Evolutionary conservation across 2,329 filamentous ascomycete species (phyloP), one percentile per base, ranked within the genome.

Genomic region (Talaromyces atroroseus): DNA sequence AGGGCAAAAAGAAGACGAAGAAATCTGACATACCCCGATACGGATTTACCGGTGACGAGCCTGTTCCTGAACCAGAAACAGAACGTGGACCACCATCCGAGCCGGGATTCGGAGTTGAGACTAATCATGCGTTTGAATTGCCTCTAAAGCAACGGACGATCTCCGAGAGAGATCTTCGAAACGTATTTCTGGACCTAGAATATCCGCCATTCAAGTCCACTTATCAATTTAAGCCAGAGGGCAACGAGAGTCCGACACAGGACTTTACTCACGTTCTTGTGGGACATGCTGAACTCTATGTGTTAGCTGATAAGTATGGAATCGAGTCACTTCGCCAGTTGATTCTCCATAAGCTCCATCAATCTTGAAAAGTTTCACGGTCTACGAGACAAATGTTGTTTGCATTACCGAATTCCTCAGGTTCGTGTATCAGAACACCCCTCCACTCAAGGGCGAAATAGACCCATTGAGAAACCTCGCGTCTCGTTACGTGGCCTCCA

Each of bases 271-370:
- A 63, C n/a, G 68, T 74, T 11, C 68, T 77, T 46, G 62, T 76
- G 5, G 67, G 63, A n/a, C 73, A 76, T 59, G 73, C 71, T 1
- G 65, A 63, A 21, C 59, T 77, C 3, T 76, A 74, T 46, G 64
- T 71, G 2, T 64, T 78, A 18, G 70, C 74, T 0, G 72, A 78
- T 55, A 71, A 66, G 51, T 75, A 75, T 59, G 63, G 66, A 32
- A 72, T 76, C 21, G 47, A 66, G 7, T 44, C 61, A 2, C 65
- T 77, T n/a, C 57, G 63, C 54, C 59, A 61, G 2, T 61, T 73
- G 5, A 63, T 65, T 20, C 54, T 72, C 1, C 54, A 62, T 20
- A 74, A 74, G 58, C 61, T 76, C 38, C 65, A 68, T 24, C 58
- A 64, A 68, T 63, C 1, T 59, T 76, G 18, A 60, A 60, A 7